Base-by-base conservation (phyloP, 257 asterid species). In the Echites panduratus region DNA sequence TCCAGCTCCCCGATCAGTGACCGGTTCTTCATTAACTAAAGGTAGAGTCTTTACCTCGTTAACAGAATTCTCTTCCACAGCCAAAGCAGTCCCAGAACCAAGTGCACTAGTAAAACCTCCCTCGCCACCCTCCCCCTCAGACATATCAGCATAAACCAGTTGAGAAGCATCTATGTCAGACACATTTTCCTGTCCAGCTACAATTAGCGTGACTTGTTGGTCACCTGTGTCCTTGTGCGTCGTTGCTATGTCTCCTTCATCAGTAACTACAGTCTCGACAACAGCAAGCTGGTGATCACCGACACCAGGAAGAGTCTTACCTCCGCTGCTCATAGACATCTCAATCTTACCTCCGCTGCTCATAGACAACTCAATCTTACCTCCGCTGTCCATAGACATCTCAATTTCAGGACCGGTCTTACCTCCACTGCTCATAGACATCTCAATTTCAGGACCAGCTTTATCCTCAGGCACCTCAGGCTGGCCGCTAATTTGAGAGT, bases 391-490 rank as follows among this genome's bases (percentile, higher is more conserved):
- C 50, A 9, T 50, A 10, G 8, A n/a, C n/a, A n/a, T n/a, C n/a
- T n/a, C n/a, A n/a, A n/a, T n/a, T n/a, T n/a, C n/a, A n/a, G n/a
- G n/a, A n/a, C n/a, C n/a, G n/a, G 48, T 27, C 43, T 63, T 59
- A 47, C 35, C 72, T 47, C 62, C 70, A 26, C 49, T 52, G 52
- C 66, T 6, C 50, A 9, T 50, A 10, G 8, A 48, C 66, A 61
- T 43, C 71, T 76, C 71, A 47, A 52, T 32, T 57, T 65, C 71
- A 53, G 29, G 69, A 4, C 17, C 62, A 24, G 53, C 64, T 14
- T 26, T 12, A 27, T 73, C 68, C 48, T 13, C 79, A 22, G 47
- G 45, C 58, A n/a, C 72, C 72, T 52, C 72, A 26, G 64, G 48
- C 35, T 13, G 68, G 11, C 64, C 56, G 2, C 13, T 44, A 11